Conservation (phyloP, 139 green algal species). For the Volvox africanus region DNA sequence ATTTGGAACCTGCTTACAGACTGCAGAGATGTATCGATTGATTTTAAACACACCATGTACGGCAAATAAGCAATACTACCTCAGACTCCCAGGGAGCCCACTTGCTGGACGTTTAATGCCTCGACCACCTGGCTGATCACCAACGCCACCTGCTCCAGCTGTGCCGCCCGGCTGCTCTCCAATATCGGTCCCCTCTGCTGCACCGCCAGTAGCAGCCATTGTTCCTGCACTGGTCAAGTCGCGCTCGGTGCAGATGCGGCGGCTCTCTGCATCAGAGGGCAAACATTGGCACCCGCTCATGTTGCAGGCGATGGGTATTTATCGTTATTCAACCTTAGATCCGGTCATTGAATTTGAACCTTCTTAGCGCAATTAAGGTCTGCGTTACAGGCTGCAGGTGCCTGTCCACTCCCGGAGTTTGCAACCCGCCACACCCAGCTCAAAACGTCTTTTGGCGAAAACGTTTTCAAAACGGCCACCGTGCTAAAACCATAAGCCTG, state of each 20-base stretch:
- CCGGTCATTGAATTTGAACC: neutral
- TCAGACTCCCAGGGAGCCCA: neutral
- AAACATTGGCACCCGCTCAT: neutral
- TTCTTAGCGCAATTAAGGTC: neutral
- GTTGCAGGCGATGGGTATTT: too few species aligned
- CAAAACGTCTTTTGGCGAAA: neutral
- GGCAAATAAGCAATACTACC: too few species aligned
- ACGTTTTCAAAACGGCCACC: neutral
- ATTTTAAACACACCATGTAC: too few species aligned
- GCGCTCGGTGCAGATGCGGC: slow-evolving; percentile 60
- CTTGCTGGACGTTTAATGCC: slow-evolving; percentile 21
- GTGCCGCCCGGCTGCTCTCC: neutral
- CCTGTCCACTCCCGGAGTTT: neutral
- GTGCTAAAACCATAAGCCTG: too few species aligned
- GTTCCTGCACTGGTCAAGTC: slow-evolving; percentile 5
- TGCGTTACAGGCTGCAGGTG: neutral
- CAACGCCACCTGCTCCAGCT: neutral
- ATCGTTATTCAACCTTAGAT: neutral
- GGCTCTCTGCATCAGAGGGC: slow-evolving; percentile 62
- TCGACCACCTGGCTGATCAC: neutral
- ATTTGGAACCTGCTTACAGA: too few species aligned
- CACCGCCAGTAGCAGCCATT: neutral
- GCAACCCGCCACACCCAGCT: neutral
- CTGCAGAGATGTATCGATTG: too few species aligned
- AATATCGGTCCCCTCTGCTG: neutral